Base-by-base conservation (phyloP, 2,329 filamentous ascomycete species). In the Microcyclosporella mali region DNA sequence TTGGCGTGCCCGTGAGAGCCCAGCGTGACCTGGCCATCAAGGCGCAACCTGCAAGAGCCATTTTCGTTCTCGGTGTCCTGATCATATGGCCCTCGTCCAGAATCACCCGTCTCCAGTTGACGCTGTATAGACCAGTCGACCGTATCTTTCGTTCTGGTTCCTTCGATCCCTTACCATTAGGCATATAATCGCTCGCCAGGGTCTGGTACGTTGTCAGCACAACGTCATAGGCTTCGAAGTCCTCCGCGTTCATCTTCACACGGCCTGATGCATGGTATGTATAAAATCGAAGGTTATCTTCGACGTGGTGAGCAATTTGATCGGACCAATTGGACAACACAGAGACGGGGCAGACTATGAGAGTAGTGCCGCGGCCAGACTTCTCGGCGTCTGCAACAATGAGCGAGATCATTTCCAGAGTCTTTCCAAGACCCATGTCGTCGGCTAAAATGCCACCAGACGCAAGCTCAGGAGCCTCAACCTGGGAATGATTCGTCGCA, bases 371-470 rank as follows among this genome's bases (percentile, higher is more conserved):
- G 14, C 47, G 45, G 18, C 52, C 52, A 35, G 45, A 41, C 35
- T 52, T 51, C 29, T 52, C 51, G 7, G 41, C 56, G 44, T 81
- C 77, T 2, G 76, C 70, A 51, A 89, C 67, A 42, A 95, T 82
- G 28, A 94, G 67, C 40, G 85, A 85, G 53, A 95, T 90, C 36
- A 88, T 76, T 60, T 94, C 85, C 7, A 95, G 73, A 0, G 88
- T 95, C 68, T 94, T 94, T 17, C 88, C 88, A 4, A 95, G 67
- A 3, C 88, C 88, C 89, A 95, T 95, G 56, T 95, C 88, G 61
- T 95, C 88, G 2, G 88, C 87, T 7, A 95, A 73, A 37, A 95
- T 88, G 25, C 88, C 88, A 14, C 88, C 88, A 37, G 80, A 85
- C 6, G 85, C 79, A 16, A 94, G 72, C 1, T 68, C 63, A 0